A percentile compares a stretch with the other conserved stretches of the same genome.
These are phyloP conservation scores for Diaporthe destruens DNA, from an alignment of 2,329 filamentous ascomycete genomes.

Conservation along the genomic window DNA sequence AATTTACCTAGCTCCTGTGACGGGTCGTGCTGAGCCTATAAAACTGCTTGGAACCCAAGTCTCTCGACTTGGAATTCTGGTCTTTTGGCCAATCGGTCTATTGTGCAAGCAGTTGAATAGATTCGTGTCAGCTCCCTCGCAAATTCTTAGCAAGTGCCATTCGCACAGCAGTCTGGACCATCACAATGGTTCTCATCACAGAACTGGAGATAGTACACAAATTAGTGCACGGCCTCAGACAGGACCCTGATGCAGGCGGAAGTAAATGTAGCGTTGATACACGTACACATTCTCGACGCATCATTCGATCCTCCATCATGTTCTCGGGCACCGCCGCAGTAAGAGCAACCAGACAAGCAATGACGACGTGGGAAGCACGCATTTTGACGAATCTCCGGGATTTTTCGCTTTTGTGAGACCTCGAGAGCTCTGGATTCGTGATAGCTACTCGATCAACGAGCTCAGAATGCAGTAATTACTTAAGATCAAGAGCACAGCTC, in stretches of 20 bases:
- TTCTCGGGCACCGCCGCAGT: conserved; percentile 17
- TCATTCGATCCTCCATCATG: conserved; percentile 27
- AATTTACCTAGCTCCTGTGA: no score
- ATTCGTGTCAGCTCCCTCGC: neutral
- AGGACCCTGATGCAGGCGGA: neutral
- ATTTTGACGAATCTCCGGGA: neutral
- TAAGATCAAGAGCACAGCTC: neutral
- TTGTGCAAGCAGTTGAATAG: no score
- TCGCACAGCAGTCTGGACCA: conserved; percentile 19
- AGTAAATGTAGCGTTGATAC: neutral
- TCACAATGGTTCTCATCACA: conserved; percentile 26
- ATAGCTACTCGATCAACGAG: neutral
- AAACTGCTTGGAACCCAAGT: no score
- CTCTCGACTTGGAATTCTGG: no score
- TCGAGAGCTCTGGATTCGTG: neutral
- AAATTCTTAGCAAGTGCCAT: conserved; percentile 14
- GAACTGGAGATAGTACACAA: neutral
- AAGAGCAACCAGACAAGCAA: conserved; percentile 14
- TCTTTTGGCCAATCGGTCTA: no score
- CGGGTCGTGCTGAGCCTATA: no score
- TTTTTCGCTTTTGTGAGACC: neutral
- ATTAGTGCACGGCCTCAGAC: neutral
- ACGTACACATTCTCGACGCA: conserved; percentile 23
- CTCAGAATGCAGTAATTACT: rapidly evolving
- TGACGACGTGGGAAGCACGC: conserved; percentile 8